Evolutionary conservation across 208 protist species (phyloP).

Genomic region (Phytomonas sp.): DNA sequence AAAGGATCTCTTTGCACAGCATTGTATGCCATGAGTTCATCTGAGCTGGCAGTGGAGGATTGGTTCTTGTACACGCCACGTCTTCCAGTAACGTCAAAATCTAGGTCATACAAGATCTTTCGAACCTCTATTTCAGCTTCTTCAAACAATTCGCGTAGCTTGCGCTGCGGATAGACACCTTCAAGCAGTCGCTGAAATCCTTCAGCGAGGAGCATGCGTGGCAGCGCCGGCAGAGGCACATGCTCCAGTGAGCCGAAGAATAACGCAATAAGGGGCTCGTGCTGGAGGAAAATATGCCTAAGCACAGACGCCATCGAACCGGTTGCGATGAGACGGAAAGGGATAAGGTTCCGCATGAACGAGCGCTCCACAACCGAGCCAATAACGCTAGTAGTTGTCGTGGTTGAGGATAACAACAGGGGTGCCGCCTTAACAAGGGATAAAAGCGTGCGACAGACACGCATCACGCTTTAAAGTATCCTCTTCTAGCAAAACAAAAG

Average conservation of each 20-base stretch:
- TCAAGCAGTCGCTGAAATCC: constrained; percentile 73
- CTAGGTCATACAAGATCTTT: constrained; percentile 37
- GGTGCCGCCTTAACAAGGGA: neutral
- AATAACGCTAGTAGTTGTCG: neutral
- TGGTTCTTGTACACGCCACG: neutral
- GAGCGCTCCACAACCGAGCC: constrained; percentile 23
- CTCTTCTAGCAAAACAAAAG: neutral
- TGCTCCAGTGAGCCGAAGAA: constrained; percentile 51
- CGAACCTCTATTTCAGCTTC: constrained; percentile 55
- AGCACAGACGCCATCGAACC: constrained; percentile 49
- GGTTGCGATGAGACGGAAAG: constrained; percentile 45
- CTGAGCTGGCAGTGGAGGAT: neutral
- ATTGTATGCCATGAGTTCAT: constrained; percentile 21
- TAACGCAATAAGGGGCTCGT: constrained; percentile 44
- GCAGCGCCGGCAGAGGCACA: constrained; percentile 61
- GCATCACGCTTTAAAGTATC: neutral
- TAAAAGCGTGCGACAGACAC: neutral
- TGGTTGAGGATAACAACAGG: neutral
- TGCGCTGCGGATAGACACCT: constrained; percentile 53
- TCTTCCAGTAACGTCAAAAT: constrained; percentile 10
- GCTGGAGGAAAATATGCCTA: constrained; percentile 66
- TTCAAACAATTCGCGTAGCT: constrained; percentile 69
- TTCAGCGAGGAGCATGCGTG: constrained; percentile 79
- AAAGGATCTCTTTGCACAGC: constrained; percentile 49
- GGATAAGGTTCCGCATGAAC: constrained; percentile 70